These are phyloP conservation scores for Trichoderma parareesei DNA, from an alignment of 495 filamentous ascomycete species.

Conservation along the genomic window DNA sequence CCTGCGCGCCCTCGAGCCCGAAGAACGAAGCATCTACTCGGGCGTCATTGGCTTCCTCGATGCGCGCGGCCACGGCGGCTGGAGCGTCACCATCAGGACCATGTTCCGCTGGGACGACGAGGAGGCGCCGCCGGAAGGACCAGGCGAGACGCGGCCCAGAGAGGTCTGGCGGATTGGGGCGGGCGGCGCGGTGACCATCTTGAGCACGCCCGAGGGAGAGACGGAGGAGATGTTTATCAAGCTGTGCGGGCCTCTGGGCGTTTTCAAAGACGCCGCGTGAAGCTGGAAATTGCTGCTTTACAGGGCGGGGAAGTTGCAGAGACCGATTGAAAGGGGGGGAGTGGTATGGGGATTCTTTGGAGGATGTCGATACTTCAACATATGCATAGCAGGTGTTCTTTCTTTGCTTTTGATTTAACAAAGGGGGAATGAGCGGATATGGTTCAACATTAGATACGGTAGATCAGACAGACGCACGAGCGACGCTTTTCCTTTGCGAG, in stretches of 20 bases:
- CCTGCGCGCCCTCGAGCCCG: conserved; percentile 57
- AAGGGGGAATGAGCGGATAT: neutral
- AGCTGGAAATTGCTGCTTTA: neutral
- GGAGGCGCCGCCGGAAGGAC: conserved; percentile 12
- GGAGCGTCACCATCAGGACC: conserved; percentile 78
- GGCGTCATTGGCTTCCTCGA: conserved; percentile 87
- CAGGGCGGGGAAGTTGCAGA: too few species aligned
- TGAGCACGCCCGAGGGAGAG: conserved; percentile 71
- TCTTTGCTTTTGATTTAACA: neutral
- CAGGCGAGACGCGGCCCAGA: conserved; percentile 17
- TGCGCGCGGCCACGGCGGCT: conserved; percentile 76
- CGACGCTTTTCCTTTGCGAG: neutral
- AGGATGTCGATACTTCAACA: neutral
- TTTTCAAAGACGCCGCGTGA: conserved; percentile 34
- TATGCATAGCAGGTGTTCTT: neutral
- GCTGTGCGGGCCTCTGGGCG: conserved; percentile 55
- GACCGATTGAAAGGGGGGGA: neutral
- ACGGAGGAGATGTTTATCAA: conserved; percentile 89
- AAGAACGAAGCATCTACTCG: conserved; percentile 71
- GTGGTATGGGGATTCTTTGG: neutral
- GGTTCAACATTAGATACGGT: conserved; percentile 10
- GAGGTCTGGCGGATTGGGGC: conserved; percentile 78
- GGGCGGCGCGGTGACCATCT: conserved; percentile 76
- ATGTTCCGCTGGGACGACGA: conserved; percentile 62
- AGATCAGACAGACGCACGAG: neutral